Evolutionary conservation across 768 basidiomycete genomes (phyloP).

Genomic region (Pleurotus tuoliensis): DNA sequence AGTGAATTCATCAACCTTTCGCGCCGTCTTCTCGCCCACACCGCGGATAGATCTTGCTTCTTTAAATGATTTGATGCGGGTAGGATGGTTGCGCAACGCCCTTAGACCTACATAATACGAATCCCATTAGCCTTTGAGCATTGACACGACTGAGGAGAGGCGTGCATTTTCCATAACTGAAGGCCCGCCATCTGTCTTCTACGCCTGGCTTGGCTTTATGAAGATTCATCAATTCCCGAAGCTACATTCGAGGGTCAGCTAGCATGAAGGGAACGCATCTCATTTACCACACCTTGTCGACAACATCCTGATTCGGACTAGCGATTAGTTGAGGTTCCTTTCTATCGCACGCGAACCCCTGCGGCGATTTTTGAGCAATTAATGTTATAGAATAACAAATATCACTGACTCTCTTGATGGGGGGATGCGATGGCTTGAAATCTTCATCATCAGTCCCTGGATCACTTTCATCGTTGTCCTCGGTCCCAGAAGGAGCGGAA

Average conservation of each 20-base stretch:
- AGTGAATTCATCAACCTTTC: conserved; percentile 43
- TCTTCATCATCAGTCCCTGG: conserved; percentile 10
- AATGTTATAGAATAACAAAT: not conserved
- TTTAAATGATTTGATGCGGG: conserved; percentile 50
- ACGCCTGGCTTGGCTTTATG: conserved; percentile 57
- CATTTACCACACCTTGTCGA: conserved; percentile 55
- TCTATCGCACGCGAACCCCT: conserved; percentile 70
- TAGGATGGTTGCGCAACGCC: conserved; percentile 50
- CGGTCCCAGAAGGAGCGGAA: conserved; percentile 30
- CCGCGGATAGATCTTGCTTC: conserved; percentile 60
- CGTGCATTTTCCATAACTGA: conserved; percentile 64
- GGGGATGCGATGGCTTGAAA: conserved; percentile 15
- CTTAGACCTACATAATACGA: conserved; percentile 45
- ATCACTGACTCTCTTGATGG: conserved; percentile 25
- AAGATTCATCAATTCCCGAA: conserved; percentile 61
- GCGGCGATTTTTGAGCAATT: not conserved
- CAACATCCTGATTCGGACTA: conserved; percentile 67
- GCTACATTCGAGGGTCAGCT: conserved; percentile 29
- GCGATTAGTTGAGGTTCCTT: conserved; percentile 28
- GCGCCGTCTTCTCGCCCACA: conserved; percentile 72
- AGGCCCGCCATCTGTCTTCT: conserved; percentile 67
- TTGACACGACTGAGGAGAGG: not conserved
- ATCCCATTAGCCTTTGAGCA: no score
- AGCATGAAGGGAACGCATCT: not conserved
- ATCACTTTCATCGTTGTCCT: conserved; percentile 29